Evolutionary conservation across 345 rosid genomes (phyloP), one percentile per base, ranked within the genome.

Genomic region (Euphorbia pulcherrima): DNA sequence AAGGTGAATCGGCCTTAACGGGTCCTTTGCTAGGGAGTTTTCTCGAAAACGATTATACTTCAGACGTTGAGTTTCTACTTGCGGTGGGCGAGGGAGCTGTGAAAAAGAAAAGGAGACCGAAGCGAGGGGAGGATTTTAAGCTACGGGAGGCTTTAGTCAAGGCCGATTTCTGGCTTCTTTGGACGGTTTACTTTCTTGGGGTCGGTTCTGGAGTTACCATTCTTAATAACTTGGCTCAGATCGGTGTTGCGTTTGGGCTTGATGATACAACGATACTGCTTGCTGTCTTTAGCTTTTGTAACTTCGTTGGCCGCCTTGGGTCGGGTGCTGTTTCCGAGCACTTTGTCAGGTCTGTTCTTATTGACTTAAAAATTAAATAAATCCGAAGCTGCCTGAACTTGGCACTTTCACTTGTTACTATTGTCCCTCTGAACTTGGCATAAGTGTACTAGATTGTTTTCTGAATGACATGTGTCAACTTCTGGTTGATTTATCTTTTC

Each of bases 161-260:
- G 86, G 97, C 96, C 41, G 97, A 95, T 77, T 95, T 88, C 79
- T 95, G 99, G 99, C 97, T 95, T 70, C 97, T 94, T 53, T 91
- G 97, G 97, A 51, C 80, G 62, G 82, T 77, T 17, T 91, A 84
- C 73, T 94, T 94, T 80, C 85, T 89, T 1, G 99, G 97, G 55
- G 90, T 83, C 65, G 99, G 97, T 78, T 74, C 99, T 60, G 99
- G 99, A 28, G 82, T 89, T 39, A 91, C 99, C 0, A 83, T 91
- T 74, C 87, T 89, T 46, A 94, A 94, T 81, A 91, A 94, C 81
- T 87, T 94, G 85, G 94, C 99, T 52, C 99, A 94, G 81, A 86
- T 94, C 35, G 97, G 97, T 12, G 47, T 79, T 67, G 90, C 96
- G 14, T 81, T 83, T 58, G 99, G 97, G 52, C 83, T 81, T 52